Base-by-base conservation (phyloP, 768 basidiomycete genomes). In the Glaciozyma antarctica region DNA sequence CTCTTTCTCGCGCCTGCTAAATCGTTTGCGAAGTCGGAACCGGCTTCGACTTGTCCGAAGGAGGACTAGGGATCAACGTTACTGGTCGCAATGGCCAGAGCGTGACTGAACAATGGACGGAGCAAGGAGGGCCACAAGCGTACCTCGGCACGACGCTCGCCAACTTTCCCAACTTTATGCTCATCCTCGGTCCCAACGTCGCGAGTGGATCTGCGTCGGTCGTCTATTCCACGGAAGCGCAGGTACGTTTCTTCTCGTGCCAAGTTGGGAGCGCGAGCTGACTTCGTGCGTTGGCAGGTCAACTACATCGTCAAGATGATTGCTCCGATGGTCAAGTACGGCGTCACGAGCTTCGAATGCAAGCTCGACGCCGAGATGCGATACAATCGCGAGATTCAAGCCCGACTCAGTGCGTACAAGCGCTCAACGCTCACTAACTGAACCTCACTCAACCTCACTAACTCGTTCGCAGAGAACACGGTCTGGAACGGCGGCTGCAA, bases 401-500 rank as follows among this genome's bases (percentile, higher is more conserved):
- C 34, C 28, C 30, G 41, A 7, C 54, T 62, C 16, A 26, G 56
- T 57, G 56, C 38, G 55, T 41, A 21, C 1, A 9, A 17, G n/a
- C 32, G 8, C 9, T 41, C 34, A 2, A 55, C 8, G n/a, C n/a
- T n/a, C n/a, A n/a, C n/a, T n/a, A n/a, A n/a, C n/a, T n/a, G n/a
- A n/a, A n/a, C n/a, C n/a, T 30, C 13, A 2, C 22, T 22, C 53
- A 13, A 21, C 34, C 19, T 22, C 34, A 21, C 38, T 38, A 12
- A 15, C 24, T 13, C 8, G 7, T 24, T 24, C 9, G 24, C 56
- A 57, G 55, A 57, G 17, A 49, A 58, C 15, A 66, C 65, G 3
- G 65, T 66, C 52, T 66, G 65, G 65, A 34, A 57, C 45, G 65
- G 65, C 17, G 41, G 55, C 13, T 66, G 65, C 61, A 49, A 34